Evolutionary conservation across 352 stramenopile genomes (phyloP).

Genomic region (Phytophthora macrochlamydospora): DNA sequence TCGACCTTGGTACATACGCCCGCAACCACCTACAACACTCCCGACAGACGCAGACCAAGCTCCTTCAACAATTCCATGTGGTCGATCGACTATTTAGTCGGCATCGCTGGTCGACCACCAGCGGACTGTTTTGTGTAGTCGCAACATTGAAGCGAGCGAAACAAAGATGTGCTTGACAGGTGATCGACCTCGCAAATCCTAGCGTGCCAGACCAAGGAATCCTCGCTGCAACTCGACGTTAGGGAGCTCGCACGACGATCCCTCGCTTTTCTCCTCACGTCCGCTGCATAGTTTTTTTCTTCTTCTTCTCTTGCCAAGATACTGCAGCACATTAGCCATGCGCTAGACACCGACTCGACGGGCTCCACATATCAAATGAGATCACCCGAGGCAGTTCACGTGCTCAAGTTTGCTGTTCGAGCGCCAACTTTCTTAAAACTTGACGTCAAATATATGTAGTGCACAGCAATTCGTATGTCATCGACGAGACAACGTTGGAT

Average conservation of each 20-base stretch:
- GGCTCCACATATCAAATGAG: no score
- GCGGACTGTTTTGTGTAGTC: not conserved
- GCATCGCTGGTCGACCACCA: not conserved
- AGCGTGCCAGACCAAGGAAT: not conserved
- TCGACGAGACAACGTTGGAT: no score
- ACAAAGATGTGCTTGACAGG: not conserved
- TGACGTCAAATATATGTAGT: not conserved
- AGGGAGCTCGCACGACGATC: not conserved
- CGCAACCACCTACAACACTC: not conserved
- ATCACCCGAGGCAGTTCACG: no score
- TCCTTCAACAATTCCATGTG: slow-evolving; percentile 1
- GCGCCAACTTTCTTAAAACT: not conserved
- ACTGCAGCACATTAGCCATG: no score
- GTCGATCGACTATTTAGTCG: not conserved
- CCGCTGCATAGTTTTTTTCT: no score
- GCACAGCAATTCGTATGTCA: no score
- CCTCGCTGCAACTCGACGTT: not conserved
- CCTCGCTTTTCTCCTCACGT: no score
- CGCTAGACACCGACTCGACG: no score
- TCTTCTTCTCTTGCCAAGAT: no score
- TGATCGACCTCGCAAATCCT: no score
- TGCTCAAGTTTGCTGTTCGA: not conserved
- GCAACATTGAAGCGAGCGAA: not conserved
- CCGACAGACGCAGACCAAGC: not conserved
- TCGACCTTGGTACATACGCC: not conserved